Evolutionary conservation across 208 protist genomes (phyloP).

Genomic region (Trypanosoma theileri): DNA sequence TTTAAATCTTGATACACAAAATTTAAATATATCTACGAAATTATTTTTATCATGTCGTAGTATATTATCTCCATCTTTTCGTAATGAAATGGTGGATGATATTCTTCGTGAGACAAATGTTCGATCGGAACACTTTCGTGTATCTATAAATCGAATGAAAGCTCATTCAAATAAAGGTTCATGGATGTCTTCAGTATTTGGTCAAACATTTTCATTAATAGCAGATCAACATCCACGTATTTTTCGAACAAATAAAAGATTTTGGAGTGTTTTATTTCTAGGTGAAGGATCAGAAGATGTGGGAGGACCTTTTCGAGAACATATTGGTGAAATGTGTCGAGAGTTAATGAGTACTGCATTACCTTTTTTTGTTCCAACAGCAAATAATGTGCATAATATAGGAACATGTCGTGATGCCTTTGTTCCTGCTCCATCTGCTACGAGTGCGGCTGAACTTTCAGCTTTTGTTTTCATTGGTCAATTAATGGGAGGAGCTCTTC

Average conservation of each 20-base stretch:
- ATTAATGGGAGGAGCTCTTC: constrained; percentile 94
- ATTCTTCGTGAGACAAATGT: constrained; percentile 79
- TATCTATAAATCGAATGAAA: constrained; percentile 86
- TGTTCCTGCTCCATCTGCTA: constrained; percentile 80
- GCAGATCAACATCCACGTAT: constrained; percentile 65
- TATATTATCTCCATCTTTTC: constrained; percentile 67
- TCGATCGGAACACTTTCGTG: constrained; percentile 66
- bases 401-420: constrained; percentile 88
- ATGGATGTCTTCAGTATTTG: constrained; percentile 77
- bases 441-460: constrained; percentile 42
- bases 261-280: constrained; percentile 90
- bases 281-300: constrained; percentile 94
- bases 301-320: constrained; percentile 92
- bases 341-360: constrained; percentile 86
- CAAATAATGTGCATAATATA: constrained; percentile 86
- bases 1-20: constrained; percentile 57
- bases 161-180: constrained; percentile 41
- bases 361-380: constrained; percentile 90
- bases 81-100: constrained; percentile 59
- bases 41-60: constrained; percentile 65
- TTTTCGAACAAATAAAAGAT: constrained; percentile 83
- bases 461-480: constrained; percentile 91
- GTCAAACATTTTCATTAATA: constrained; percentile 84
- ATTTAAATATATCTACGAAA: constrained; percentile 45
- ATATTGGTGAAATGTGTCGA: constrained; percentile 90